Evolutionary conservation across 805 yeast genomes (phyloP), one percentile per base, ranked within the genome.

Genomic region (Starmerella cellae): DNA sequence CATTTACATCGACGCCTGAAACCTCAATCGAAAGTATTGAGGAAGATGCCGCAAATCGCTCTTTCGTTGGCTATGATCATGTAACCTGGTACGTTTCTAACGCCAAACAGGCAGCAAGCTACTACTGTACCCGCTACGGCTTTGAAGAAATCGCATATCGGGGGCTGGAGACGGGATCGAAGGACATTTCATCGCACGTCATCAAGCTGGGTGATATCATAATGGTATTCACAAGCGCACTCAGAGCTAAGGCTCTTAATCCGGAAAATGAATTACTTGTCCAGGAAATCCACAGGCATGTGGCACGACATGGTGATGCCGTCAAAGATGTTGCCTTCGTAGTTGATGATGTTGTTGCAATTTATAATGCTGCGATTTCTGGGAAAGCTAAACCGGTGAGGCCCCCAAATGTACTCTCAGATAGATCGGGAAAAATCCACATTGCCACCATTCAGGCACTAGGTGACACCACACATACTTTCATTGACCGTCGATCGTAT

Each of bases 61-160:
- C 26, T 2, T 33, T 39, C 28, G 5, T 21, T 5, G 49, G 39
- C n/a, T 81, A 77, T 55, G 77, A 73, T 60, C 78, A 77, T 52
- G 66, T 81, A 3, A 77, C 79, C 13, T 73, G 79, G 67, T 79
- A 77, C 46, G 79, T 77, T 11, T 71, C 82, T n/a, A 80, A 81
- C 49, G 81, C 88, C 20, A 75, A 73, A 46, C 74, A 73, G 46
- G 64, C 74, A 35, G 77, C 93, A 0, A 56, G 60, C 19, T 71
- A 68, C 55, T 72, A 77, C 44, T 66, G 72, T 35, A 54, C 65
- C 14, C 60, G 70, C 5, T 69, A 74, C 60, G 94, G 93, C 0
- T 83, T 83, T 58, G 50, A 62, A 18, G 72, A 69, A 29, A 57
- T 77, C 30, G 91, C 85, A 1, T 72, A 68, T 51, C 67, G 60